Conservation (phyloP, 805 yeast species). For the Cyberlindnera mycetangii region DNA sequence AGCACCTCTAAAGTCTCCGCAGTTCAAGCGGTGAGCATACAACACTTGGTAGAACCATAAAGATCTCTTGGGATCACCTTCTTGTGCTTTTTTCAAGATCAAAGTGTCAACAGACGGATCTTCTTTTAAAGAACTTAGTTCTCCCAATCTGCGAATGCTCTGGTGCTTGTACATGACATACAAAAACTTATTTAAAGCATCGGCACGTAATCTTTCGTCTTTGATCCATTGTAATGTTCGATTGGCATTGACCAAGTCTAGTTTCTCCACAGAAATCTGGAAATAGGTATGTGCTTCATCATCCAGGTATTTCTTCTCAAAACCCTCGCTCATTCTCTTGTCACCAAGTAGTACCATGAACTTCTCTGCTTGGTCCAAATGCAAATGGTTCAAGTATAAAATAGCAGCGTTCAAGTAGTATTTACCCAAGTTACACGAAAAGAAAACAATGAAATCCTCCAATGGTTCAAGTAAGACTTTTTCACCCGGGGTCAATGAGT, state of each 20-base stretch:
- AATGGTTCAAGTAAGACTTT: conserved; percentile 21
- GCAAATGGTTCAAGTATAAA: conserved; percentile 32
- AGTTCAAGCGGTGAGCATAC: conserved; percentile 48
- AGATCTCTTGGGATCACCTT: conserved; percentile 30
- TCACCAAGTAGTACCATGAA: conserved; percentile 30
- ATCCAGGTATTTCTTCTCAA: conserved; percentile 22
- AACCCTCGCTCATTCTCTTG: conserved; percentile 21
- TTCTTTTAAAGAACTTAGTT: conserved; percentile 43
- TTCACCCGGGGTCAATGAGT: conserved; percentile 23
- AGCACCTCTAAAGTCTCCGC: conserved; percentile 50
- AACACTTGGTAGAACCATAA: conserved; percentile 47
- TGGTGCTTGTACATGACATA: conserved; percentile 38
- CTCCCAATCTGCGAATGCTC: conserved; percentile 37
- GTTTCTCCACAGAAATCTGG: conserved; percentile 30
- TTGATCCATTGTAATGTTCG: conserved; percentile 30
- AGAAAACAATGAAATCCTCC: conserved; percentile 26
- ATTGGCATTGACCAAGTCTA: conserved; percentile 34
- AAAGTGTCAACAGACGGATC: conserved; percentile 41
- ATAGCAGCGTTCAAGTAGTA: conserved; percentile 38
- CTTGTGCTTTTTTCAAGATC: conserved; percentile 31
- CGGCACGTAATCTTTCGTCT: conserved; percentile 16
- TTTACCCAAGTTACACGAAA: conserved; percentile 31
- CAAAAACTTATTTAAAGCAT: conserved; percentile 34
- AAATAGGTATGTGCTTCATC: conserved; percentile 24
- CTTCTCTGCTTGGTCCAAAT: conserved; percentile 34